These are phyloP conservation scores for Yamadazyma tumulicola DNA, from an alignment of 805 yeast species.

Conservation along the genomic window DNA sequence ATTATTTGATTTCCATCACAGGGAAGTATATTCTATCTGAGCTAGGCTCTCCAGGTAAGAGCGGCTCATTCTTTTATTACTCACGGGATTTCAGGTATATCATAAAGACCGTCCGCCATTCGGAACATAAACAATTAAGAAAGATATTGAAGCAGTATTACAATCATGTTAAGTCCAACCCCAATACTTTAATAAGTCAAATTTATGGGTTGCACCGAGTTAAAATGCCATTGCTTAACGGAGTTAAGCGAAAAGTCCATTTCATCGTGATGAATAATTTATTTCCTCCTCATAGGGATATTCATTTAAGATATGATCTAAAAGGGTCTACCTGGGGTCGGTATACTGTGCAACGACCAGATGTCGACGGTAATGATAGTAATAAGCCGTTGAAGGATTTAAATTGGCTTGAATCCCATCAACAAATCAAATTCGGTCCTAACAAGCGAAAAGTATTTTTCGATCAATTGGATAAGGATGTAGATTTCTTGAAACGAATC, in stretches of 20 bases:
- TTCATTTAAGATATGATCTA: constrained; percentile 82
- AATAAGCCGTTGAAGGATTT: constrained; percentile 72
- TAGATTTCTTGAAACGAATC: constrained; percentile 61
- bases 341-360: constrained; percentile 31
- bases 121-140: constrained; percentile 85
- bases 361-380: constrained; percentile 16
- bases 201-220: constrained; percentile 94
- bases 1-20: constrained; percentile 86
- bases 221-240: constrained; percentile 72
- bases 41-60: constrained; percentile 92
- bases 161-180: constrained; percentile 74
- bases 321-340: constrained; percentile 93
- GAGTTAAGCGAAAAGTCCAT: constrained; percentile 68
- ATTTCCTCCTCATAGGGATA: constrained; percentile 88
- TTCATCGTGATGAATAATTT: constrained; percentile 95
- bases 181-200: constrained; percentile 88
- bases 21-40: constrained; percentile 91
- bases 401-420: constrained; percentile 75
- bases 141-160: constrained; percentile 72
- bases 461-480: constrained; percentile 73
- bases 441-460: constrained; percentile 55
- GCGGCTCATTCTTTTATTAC: constrained; percentile 94
- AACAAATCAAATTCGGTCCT: constrained; percentile 73
- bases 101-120: constrained; percentile 91
- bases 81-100: constrained; percentile 91